phyloP scores from a whole-genome alignment of 768 basidiomycete genomes.

The Tulasnella sp. region DNA sequence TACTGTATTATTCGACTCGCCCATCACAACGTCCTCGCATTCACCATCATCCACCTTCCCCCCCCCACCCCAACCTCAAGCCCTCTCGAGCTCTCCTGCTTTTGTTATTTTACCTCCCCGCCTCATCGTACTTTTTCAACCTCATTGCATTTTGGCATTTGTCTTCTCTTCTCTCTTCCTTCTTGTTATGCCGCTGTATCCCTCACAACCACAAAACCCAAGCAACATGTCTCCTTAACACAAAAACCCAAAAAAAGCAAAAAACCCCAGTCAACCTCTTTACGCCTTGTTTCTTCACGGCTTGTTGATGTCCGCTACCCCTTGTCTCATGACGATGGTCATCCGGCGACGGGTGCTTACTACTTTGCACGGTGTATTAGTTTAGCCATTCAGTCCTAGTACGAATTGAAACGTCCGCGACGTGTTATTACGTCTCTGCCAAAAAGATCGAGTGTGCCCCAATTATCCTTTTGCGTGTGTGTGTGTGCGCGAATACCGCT shows the following conservation, averaged over 20 bases:
- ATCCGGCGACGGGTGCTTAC: constrained; percentile 11
- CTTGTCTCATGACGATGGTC: constrained; percentile 4
- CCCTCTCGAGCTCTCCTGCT: neutral
- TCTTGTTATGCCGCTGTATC: neutral
- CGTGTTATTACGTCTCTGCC: constrained; percentile 1
- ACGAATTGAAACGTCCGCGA: constrained; percentile 14
- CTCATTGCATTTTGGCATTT: neutral
- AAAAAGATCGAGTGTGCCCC: neutral
- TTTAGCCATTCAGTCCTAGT: constrained; percentile 18
- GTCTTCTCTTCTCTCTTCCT: neutral
- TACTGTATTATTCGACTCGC: constrained; percentile 27
- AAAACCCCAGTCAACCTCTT: neutral
- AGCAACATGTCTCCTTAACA: neutral
- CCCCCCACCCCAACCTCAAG: neutral
- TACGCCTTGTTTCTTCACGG: constrained; percentile 17
- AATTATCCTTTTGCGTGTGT: neutral
- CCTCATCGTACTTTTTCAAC: neutral
- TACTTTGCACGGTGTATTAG: neutral
- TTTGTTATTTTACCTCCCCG: constrained; percentile 12
- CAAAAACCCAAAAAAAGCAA: neutral
- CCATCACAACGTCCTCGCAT: neutral
- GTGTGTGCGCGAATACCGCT: neutral
- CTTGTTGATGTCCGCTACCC: neutral
- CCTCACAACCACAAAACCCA: neutral
- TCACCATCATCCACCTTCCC: neutral